These are phyloP conservation scores for Helotiales sp. DNA, from an alignment of 2,329 filamentous ascomycete genomes.

Conservation along the genomic window DNA sequence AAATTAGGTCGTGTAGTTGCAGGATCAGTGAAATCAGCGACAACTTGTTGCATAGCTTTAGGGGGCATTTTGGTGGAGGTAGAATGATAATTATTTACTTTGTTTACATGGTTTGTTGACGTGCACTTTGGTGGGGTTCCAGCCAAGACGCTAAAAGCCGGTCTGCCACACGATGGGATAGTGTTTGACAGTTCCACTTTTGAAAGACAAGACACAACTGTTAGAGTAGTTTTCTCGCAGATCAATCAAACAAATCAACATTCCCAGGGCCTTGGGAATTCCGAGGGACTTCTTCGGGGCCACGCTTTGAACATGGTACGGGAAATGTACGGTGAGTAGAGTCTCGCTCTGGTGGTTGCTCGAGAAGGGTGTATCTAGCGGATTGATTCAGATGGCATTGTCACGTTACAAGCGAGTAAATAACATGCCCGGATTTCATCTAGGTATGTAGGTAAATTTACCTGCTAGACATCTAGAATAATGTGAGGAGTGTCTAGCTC, in stretches of 20 bases:
- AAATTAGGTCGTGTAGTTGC: too few relatives aligned
- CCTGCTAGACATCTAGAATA: neutral
- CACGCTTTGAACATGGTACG: neutral
- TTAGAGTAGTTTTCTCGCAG: neutral
- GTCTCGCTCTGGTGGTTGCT: neutral
- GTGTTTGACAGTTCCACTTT: neutral
- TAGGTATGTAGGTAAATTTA: neutral
- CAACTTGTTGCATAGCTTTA: too few relatives aligned
- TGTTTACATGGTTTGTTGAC: too few relatives aligned
- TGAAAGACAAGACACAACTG: neutral
- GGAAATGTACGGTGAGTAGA: conserved; percentile 2
- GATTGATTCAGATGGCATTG: neutral
- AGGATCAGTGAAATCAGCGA: too few relatives aligned
- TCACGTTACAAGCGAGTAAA: neutral
- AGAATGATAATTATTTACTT: too few relatives aligned
- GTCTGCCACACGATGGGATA: too few relatives aligned
- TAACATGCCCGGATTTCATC: neutral
- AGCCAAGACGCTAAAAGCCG: too few relatives aligned
- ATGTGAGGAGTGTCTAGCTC: neutral
- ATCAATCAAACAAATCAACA: neutral
- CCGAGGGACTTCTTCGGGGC: neutral
- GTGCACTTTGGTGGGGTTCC: too few relatives aligned
- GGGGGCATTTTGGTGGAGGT: too few relatives aligned
- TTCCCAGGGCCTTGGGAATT: neutral
- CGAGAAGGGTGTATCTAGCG: neutral